Conservation (phyloP, 306 rosid genomes). For the Fragaria iinumae region DNA sequence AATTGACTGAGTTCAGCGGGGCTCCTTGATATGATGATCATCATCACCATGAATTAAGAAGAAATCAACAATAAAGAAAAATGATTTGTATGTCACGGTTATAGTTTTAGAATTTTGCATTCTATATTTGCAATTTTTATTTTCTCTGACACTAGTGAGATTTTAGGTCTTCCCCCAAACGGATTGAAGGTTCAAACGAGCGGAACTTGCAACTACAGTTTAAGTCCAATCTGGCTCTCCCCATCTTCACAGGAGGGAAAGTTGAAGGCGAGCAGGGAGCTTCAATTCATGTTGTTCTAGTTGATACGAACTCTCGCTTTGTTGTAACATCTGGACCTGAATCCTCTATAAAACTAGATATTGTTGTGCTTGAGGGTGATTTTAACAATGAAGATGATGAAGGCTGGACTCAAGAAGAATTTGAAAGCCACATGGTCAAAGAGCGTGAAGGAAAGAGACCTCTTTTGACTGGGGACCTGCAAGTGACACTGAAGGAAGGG, state of each 20-base stretch:
- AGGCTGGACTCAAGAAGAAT: conserved; percentile 89
- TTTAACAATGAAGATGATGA: conserved; percentile 93
- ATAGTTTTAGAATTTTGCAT: not conserved
- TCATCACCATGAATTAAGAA: not conserved
- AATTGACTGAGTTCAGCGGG: not conserved
- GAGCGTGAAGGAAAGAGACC: conserved; percentile 99
- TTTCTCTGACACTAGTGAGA: conserved; percentile 23
- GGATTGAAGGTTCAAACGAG: conserved; percentile 92
- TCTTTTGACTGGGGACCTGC: conserved; percentile 87
- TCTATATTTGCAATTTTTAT: not conserved
- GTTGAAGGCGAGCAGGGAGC: conserved; percentile 99
- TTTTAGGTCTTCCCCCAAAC: conserved; percentile 95
- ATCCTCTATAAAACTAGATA: conserved; percentile 72
- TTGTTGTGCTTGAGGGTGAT: conserved; percentile 98
- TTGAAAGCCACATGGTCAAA: conserved; percentile 91
- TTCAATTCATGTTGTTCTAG: conserved; percentile 78
- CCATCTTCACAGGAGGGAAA: conserved; percentile 98
- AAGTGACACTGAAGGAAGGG: conserved; percentile 93
- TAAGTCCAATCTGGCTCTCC: conserved; percentile 86
- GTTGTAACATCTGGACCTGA: conserved; percentile 75
- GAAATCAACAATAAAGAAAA: not conserved
- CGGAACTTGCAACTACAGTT: conserved; percentile 80
- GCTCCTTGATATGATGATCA: not conserved
- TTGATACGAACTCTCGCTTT: conserved; percentile 57
- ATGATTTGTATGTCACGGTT: not conserved